These are phyloP conservation scores for Penicillium brevicompactum DNA, from an alignment of 2,329 filamentous ascomycete species.

Conservation along the genomic window DNA sequence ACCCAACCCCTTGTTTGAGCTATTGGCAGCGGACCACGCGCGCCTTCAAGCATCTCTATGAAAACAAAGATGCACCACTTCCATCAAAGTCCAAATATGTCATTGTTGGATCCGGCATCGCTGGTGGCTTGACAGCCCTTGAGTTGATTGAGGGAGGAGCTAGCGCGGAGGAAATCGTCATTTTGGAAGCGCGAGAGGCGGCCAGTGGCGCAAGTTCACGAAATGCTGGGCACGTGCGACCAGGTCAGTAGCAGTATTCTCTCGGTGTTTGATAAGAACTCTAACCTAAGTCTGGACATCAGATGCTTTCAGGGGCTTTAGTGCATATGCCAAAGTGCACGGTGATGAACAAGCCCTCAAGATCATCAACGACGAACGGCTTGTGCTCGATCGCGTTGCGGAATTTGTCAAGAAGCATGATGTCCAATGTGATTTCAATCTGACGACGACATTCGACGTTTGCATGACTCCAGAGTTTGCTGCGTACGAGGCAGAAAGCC, in stretches of 20 bases:
- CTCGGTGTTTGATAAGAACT: neutral
- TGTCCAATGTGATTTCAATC: constrained; percentile 51
- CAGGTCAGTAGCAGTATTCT: constrained; percentile 12
- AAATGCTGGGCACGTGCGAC: constrained; percentile 27
- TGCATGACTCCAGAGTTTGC: constrained; percentile 53
- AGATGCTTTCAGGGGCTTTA: constrained; percentile 54
- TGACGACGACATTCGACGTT: constrained; percentile 52
- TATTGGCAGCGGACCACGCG: constrained; percentile 35
- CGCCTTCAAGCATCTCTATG: constrained; percentile 17
- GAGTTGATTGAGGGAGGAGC: constrained; percentile 20
- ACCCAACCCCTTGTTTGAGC: constrained; percentile 33
- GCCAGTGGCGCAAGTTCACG: constrained; percentile 26
- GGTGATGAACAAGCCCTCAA: constrained; percentile 49
- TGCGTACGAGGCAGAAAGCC: constrained; percentile 45
- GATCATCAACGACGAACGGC: constrained; percentile 49
- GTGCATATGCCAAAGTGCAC: constrained; percentile 46
- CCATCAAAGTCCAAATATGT: constrained; percentile 16
- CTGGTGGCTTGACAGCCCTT: constrained; percentile 21
- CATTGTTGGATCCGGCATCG: constrained; percentile 23
- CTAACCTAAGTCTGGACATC: neutral
- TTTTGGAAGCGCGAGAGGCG: constrained; percentile 26
- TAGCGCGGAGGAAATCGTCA: constrained; percentile 18
- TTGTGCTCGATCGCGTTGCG: constrained; percentile 44
- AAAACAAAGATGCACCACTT: constrained; percentile 6
- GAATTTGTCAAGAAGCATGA: constrained; percentile 46